Base-by-base conservation (phyloP, 2,329 filamentous ascomycete genomes). In the Amauroascus verrucosus region DNA sequence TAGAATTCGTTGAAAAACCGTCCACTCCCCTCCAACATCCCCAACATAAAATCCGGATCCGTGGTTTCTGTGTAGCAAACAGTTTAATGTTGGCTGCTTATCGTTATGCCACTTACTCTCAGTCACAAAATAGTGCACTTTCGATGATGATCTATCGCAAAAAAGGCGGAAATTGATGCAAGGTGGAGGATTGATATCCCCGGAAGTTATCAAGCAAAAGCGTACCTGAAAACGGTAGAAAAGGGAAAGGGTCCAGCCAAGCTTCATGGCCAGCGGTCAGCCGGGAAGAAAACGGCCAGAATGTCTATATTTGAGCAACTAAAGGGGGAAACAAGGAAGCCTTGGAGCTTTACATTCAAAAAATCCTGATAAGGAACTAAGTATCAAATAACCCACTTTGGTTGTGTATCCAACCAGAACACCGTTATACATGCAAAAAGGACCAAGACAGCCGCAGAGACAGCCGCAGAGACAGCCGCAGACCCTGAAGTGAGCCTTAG, bases 341-440 rank as follows among this genome's bases (percentile, higher is more conserved):
- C 9, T 32, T 14, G 16, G 22, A 47, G 32, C 7, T 48, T n/a
- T 48, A 37, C 30, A 48, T 48, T 22, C 5, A 37, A 24, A 24
- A n/a, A 37, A n/a, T 1, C n/a, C 26, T 14, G 28, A 11, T 18
- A 35, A 8, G 18, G 14, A 40, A 37, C 46, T 37, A 28, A 38
- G 4, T 20, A 16, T 11, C 32, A 48, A 48, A 37, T 16, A 37
- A 18, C 46, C 32, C 26, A 30, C 24, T 16, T 38, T 37, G 46
- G 46, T 38, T 26, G 46, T 48, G 33, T 28, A 38, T 26, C 46
- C 13, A 47, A 32, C 44, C 44, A 30, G 24, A 48, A 48, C 46
- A 35, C 32, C 46, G 20, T 48, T 51, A 45, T 43, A 51, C 37
- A 54, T 54, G 46, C 52, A 35, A 45, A 24, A 43, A 26, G 18